Evolutionary conservation across 2,329 filamentous ascomycete genomes (phyloP).

Genomic region (Aspergillus sergii): DNA sequence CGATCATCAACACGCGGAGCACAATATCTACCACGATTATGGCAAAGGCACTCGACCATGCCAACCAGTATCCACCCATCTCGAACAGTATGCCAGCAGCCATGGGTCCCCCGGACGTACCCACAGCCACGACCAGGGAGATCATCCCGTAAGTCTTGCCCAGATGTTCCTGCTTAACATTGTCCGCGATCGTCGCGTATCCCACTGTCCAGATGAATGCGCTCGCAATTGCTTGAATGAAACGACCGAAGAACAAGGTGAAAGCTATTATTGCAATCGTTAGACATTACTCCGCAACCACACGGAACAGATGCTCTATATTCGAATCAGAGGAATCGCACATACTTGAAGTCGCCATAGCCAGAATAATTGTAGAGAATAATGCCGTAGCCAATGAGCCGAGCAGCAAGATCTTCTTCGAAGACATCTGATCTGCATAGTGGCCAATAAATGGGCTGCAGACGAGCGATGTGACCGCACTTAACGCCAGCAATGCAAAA

Average conservation of each 20-base stretch:
- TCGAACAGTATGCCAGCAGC: slow-evolving; percentile 31
- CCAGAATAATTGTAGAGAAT: slow-evolving; percentile 24
- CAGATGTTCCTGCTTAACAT: slow-evolving; percentile 27
- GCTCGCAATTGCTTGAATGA: slow-evolving; percentile 31
- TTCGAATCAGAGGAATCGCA: background rate
- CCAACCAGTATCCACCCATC: slow-evolving; percentile 30
- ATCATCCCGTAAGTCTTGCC: slow-evolving; percentile 30
- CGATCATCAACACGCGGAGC: slow-evolving; percentile 29
- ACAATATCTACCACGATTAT: slow-evolving; percentile 32
- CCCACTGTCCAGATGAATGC: slow-evolving; percentile 33
- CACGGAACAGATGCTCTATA: no score
- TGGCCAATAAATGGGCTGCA: slow-evolving; percentile 27
- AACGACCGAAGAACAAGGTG: slow-evolving; percentile 27
- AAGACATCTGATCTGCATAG: slow-evolving; percentile 23
- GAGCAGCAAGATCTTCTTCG: slow-evolving; percentile 25
- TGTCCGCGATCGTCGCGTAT: slow-evolving; percentile 30
- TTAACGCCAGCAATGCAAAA: slow-evolving; percentile 28
- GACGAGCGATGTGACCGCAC: slow-evolving; percentile 27
- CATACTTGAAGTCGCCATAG: slow-evolving; percentile 27
- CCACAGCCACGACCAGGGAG: slow-evolving; percentile 26
- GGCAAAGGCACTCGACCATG: slow-evolving; percentile 31
- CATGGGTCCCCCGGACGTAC: slow-evolving; percentile 31
- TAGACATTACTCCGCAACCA: background rate
- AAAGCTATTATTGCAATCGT: background rate
- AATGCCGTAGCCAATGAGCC: slow-evolving; percentile 23